phyloP scores from a whole-genome alignment of 352 stramenopile genomes.

The Pythium dissimile region DNA sequence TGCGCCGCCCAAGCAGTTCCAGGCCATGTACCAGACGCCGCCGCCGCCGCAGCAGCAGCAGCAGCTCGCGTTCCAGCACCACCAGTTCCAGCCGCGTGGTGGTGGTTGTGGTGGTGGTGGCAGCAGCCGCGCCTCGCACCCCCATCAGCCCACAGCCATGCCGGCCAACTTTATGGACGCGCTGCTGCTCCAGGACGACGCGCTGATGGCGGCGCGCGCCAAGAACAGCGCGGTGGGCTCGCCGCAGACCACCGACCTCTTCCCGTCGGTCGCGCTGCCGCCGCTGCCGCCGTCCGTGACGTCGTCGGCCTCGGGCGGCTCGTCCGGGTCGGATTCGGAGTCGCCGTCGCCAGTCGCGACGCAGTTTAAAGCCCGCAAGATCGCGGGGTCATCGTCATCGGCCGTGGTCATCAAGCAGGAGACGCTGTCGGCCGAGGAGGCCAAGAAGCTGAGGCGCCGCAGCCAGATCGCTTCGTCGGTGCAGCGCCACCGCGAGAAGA shows the following conservation, averaged over 20 bases:
- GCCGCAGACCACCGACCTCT: slow-evolving; percentile 19
- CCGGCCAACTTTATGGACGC: slow-evolving; percentile 13
- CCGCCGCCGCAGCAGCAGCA: too few species aligned
- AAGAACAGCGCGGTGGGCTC: slow-evolving; percentile 16
- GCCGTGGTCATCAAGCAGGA: slow-evolving; percentile 14
- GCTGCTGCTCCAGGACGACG: slow-evolving; percentile 19
- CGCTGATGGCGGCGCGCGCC: slow-evolving; percentile 1
- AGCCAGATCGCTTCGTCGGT: slow-evolving; percentile 65
- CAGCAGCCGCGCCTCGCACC: too few species aligned
- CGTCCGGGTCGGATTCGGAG: not conserved
- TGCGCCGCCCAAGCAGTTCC: not conserved
- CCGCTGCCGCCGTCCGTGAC: not conserved
- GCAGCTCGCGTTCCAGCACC: not conserved
- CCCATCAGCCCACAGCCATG: too few species aligned
- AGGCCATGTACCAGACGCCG: slow-evolving; percentile 2
- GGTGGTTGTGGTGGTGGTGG: not conserved
- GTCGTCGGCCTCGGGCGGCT: not conserved
- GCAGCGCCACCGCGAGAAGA: slow-evolving; percentile 67
- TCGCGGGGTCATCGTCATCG: not conserved
- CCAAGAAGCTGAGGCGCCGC: slow-evolving; percentile 53
- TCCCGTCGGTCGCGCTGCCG: not conserved
- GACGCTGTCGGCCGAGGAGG: slow-evolving; percentile 38
- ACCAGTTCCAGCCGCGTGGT: not conserved
- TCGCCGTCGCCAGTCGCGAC: not conserved
- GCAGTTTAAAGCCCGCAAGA: slow-evolving; percentile 7